Base-by-base conservation (phyloP, 2,329 filamentous ascomycete genomes). In the Trematosphaeria pertusa region DNA sequence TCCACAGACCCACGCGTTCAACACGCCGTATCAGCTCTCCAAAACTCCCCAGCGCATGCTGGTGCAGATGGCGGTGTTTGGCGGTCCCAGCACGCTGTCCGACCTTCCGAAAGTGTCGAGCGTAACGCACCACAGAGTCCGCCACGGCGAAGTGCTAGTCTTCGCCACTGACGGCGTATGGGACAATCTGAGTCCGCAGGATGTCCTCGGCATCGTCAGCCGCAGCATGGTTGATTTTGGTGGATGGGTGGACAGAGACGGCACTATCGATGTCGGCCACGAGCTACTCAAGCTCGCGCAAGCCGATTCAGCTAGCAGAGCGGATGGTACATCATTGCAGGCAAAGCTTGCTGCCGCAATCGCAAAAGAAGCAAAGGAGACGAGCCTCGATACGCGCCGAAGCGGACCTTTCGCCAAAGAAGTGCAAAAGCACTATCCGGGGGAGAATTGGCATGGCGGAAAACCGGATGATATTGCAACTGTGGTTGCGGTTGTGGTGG, bases 391-490 rank as follows among this genome's bases (percentile, higher is more conserved):
- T 72, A 83, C 81, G 37, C 90, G 88, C 63, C 77, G 89, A 41
- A 89, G 97, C 69, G 91, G 93, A 0, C 94, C 94, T 0, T 99
- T 99, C 72, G 91, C 94, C 31, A 96, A 90, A 73, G 91, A 97
- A 71, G 91, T 97, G 15, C 90, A 94, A 69, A 89, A 87, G 65
- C 86, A 89, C 65, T 96, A 89, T 60, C 93, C 94, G 0, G 79
- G 87, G 28, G 93, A 97, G 71, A 84, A 86, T 48, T 99, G 90
- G 84, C 85, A 85, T 48, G 94, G 94, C 47, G 94, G 94, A 41
- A 99, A 99, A 73, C 84, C 95, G 15, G 94, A 99, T 69, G 94
- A 99, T 71, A 97, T 99, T 48, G 93, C 91, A 63, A 91, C 91
- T 4, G 78, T 99, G 39, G 86, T 92, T 11, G 84, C 87, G 22